phyloP scores from a whole-genome alignment of 306 rosid genomes.

The Oemleria cerasiformis region DNA sequence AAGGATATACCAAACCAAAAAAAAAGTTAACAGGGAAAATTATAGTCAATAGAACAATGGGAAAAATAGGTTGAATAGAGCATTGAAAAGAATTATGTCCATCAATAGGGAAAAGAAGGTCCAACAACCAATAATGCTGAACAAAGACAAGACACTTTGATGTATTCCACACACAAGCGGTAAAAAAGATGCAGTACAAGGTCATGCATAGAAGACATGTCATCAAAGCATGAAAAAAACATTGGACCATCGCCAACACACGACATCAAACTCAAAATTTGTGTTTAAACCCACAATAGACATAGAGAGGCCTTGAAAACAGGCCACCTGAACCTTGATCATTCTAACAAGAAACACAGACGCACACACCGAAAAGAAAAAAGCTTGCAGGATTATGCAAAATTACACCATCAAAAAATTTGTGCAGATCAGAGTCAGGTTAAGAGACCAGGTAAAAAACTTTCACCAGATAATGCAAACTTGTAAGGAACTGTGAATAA shows the following conservation, averaged over 20 bases:
- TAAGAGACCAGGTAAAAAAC: neutral
- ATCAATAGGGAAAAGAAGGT: neutral
- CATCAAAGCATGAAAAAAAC: neutral
- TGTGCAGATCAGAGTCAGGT: neutral
- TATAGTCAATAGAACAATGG: neutral
- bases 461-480: neutral
- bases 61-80: neutral
- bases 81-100: neutral
- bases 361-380: neutral
- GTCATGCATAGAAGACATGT: neutral
- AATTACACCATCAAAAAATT: conserved; percentile 4
- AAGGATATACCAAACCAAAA: neutral
- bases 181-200: no score
- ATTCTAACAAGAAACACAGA: neutral
- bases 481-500: neutral
- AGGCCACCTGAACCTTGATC: neutral
- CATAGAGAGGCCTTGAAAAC: neutral
- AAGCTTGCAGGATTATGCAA: neutral
- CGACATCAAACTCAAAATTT: conserved; percentile 1
- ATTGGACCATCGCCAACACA: neutral
- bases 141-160: neutral
- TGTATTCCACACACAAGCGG: neutral
- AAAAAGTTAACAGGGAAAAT: neutral
- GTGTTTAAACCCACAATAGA: neutral
- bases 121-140: neutral